Evolutionary conservation across 2,329 filamentous ascomycete species (phyloP).

Genomic region (Epichloe festucae): DNA sequence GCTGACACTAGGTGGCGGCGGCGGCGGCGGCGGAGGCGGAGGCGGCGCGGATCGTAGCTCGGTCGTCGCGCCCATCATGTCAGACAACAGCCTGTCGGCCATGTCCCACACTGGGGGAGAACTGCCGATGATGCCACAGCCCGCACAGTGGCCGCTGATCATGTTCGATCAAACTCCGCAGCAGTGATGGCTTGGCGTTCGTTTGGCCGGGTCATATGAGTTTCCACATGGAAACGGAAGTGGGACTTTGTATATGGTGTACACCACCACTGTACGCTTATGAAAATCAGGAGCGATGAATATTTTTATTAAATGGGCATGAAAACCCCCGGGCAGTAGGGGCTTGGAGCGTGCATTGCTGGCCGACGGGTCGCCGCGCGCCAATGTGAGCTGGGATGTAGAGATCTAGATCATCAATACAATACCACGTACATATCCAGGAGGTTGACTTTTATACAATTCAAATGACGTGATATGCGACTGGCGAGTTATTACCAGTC

Average conservation of each 20-base stretch:
- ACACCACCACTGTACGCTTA: neutral
- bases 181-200: neutral
- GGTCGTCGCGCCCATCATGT: conserved; percentile 1
- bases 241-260: neutral
- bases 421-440: too few species aligned
- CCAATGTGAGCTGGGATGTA: too few species aligned
- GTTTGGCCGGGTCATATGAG: neutral
- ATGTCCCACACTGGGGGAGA: conserved; percentile 7
- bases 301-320: neutral
- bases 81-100: conserved; percentile 1
- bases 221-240: neutral
- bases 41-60: neutral
- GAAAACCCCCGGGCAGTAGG: too few species aligned
- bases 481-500: too few species aligned
- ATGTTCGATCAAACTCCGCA: conserved; percentile 17
- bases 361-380: too few species aligned
- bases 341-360: too few species aligned
- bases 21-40: neutral
- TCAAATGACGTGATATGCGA: too few species aligned
- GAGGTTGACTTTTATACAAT: too few species aligned
- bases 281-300: neutral
- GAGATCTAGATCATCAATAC: too few species aligned
- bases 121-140: conserved; percentile 15
- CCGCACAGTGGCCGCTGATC: conserved; percentile 18
- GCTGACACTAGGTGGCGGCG: conserved; percentile 29